Base-by-base conservation (phyloP, 139 green algal genomes). In the Diplosphaera chodatii region DNA sequence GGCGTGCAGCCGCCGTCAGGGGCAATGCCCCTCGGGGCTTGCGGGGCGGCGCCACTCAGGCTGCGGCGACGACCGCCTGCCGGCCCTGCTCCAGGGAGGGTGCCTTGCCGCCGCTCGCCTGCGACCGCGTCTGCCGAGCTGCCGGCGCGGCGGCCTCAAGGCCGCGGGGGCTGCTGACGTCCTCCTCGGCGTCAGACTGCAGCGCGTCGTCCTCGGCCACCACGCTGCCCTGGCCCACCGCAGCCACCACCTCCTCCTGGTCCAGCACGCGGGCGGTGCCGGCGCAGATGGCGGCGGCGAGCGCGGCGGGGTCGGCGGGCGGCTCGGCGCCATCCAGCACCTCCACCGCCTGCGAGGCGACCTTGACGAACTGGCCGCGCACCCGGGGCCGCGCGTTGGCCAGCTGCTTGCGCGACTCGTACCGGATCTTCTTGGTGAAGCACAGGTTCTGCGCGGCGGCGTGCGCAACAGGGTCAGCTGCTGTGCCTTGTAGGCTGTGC, bases 401-500 rank as follows among this genome's bases (percentile, higher is more conserved):
- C 65, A 90, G 78, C 68, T 82, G 77, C 77, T 92, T 90, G 32
- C 86, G 77, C 55, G 63, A 82, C 77, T 88, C 83, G 64, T 92
- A 92, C 37, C 86, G 77, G n/a, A 92, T 86, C 33, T 85, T 90
- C 72, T 83, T 87, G 1, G 76, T 77, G 65, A 87, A 88, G 68
- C 72, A 76, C 23, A 86, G 68, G 68, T 84, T 88, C 85, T n/a
- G n/a, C n/a, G n/a, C n/a, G n/a, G n/a, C n/a, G n/a, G n/a, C n/a
- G n/a, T n/a, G n/a, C n/a, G n/a, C n/a, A n/a, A n/a, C n/a, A n/a
- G n/a, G n/a, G n/a, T n/a, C n/a, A n/a, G n/a, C n/a, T n/a, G n/a
- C n/a, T n/a, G n/a, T n/a, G n/a, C n/a, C n/a, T n/a, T n/a, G n/a
- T n/a, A n/a, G n/a, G n/a, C n/a, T n/a, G n/a, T n/a, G n/a, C n/a